Evolutionary conservation across 306 rosid genomes (phyloP).

Genomic region (Vigna reflexopilosa): DNA sequence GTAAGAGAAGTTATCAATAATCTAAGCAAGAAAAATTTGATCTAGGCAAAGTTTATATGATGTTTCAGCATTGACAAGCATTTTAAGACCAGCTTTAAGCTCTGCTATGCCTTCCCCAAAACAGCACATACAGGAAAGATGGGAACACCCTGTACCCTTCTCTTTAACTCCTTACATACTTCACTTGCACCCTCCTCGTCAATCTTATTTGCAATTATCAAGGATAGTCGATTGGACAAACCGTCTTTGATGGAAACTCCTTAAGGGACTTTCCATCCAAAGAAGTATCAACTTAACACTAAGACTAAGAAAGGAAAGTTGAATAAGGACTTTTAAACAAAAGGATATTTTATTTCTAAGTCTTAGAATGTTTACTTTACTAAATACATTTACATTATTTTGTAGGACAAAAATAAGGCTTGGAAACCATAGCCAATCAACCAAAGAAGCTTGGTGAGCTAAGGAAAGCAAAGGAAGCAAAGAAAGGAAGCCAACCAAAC

Average conservation of each 20-base stretch:
- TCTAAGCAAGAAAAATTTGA: constrained; percentile 66
- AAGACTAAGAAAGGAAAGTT: no score
- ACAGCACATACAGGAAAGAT: constrained; percentile 87
- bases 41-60: constrained; percentile 59
- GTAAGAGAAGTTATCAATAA: not conserved
- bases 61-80: constrained; percentile 75
- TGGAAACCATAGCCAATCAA: no score
- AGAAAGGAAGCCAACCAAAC: no score
- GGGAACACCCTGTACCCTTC: constrained; percentile 70
- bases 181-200: constrained; percentile 85
- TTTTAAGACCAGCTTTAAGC: constrained; percentile 77
- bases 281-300: no score
- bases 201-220: constrained; percentile 88
- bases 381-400: no score
- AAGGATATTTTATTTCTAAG: no score
- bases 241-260: constrained; percentile 64
- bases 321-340: no score
- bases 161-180: constrained; percentile 74
- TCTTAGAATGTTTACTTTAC: no score
- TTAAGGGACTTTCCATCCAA: no score
- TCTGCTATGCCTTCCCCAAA: constrained; percentile 85
- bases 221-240: constrained; percentile 76
- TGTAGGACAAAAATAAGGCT: no score
- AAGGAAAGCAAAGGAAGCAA: no score
- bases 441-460: no score